Percentiles rank a stretch among this genome's conserved stretches.
Conservation (phyloP, 306 rosid genomes). For the Hippophae tibetana region DNA sequence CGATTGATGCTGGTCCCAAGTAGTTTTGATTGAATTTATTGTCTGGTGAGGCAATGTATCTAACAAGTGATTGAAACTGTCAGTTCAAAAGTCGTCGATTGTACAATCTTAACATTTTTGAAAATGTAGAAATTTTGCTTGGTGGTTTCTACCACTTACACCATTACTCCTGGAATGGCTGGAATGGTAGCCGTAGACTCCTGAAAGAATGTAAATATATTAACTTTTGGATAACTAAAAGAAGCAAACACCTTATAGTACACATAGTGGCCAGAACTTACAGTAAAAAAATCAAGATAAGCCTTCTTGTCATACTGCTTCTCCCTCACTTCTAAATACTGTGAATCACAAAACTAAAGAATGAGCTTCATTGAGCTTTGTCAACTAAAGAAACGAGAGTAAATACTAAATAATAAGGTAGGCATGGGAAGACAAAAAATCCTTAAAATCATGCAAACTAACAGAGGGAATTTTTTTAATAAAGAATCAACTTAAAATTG, state of each 20-base stretch:
- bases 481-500: no score
- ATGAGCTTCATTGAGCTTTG: not conserved
- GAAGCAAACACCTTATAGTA: no score
- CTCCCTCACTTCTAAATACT: conserved; percentile 90
- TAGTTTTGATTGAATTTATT: conserved; percentile 54
- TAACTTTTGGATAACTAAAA: not conserved
- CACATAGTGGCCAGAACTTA: conserved; percentile 28
- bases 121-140: conserved; percentile 6
- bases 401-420: not conserved
- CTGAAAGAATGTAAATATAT: conserved; percentile 30
- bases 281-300: conserved; percentile 65
- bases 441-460: no score
- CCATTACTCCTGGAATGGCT: conserved; percentile 63
- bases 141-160: conserved; percentile 44
- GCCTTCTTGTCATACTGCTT: conserved; percentile 82
- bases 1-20: conserved; percentile 75
- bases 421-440: no score
- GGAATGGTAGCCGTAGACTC: conserved; percentile 44
- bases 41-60: conserved; percentile 82
- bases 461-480: no score
- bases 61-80: conserved; percentile 17
- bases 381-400: not conserved
- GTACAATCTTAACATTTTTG: conserved; percentile 13
- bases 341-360: conserved; percentile 17
- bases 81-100: conserved; percentile 11